Evolutionary conservation across 495 filamentous ascomycete genomes (phyloP), one percentile per base, ranked within the genome.

Genomic region (Daldinia bambusicola): DNA sequence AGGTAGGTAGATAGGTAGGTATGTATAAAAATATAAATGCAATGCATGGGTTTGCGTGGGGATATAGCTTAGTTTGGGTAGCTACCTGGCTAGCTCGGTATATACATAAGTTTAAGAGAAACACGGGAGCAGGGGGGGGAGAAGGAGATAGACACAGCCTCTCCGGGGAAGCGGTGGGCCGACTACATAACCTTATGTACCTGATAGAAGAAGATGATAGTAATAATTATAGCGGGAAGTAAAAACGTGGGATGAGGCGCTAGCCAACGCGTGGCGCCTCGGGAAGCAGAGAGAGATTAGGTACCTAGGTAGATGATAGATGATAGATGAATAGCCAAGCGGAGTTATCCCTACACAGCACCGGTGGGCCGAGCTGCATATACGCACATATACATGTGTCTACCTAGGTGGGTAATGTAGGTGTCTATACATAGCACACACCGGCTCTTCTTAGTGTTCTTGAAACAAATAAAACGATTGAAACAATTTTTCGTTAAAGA

Each of bases 261-360:
- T 14, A 10, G 26, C 9, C 26, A 36, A 5, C 34, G 34, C 1
- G 9, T 53, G 13, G 14, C 3, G 50, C 13, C 32, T 31, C 51
- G 4, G 1, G 51, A 16, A 30, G 2, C 16, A 22, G 4, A 50
- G 51, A 32, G 13, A 52, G 50, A 31, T 52, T 55, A 36, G 22
- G 10, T 55, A 55, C 5, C 12, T 52, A 52, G 1, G 48, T 10
- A 51, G 20, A 1, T 22, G 18, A 9, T 26, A 26, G 8, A 14
- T 4, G 12, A n/a, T n/a, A 32, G 14, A 36, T 36, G 32, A 26
- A 26, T 53, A 36, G 34, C 2, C 34, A 7, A 10, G 0, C 34
- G 34, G 34, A 36, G 12, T 53, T 53, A 53, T 26, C 10, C n/a
- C n/a, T n/a, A 53, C 50, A 53, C 22, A 53, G 50, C 32, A 30